Conservation (phyloP, 2,329 filamentous ascomycete genomes). For the Thelonectria blattea region DNA sequence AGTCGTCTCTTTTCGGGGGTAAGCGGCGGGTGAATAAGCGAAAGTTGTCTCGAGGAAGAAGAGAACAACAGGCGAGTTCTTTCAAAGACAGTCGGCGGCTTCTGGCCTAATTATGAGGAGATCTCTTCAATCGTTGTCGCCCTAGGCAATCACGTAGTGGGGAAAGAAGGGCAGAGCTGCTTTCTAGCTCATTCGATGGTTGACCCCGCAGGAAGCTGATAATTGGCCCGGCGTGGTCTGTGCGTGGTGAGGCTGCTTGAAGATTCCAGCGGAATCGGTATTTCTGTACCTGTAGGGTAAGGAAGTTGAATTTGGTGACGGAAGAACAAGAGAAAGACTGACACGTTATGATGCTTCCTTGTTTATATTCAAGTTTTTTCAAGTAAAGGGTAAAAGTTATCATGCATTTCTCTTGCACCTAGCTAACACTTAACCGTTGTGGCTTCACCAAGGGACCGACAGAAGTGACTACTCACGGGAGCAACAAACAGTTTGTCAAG, state of each 20-base stretch:
- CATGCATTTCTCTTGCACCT: no score
- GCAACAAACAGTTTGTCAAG: not conserved
- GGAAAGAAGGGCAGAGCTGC: constrained; percentile 41
- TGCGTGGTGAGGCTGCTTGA: constrained; percentile 31
- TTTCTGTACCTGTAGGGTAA: constrained; percentile 31
- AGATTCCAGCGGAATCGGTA: constrained; percentile 17
- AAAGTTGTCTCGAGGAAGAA: constrained; percentile 16
- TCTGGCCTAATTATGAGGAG: constrained; percentile 27
- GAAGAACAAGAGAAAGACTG: not conserved
- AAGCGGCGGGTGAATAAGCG: constrained; percentile 2
- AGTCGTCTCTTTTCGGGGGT: constrained; percentile 7
- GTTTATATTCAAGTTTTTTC: not conserved
- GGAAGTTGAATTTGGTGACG: not conserved
- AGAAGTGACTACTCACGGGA: not conserved
- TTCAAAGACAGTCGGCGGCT: constrained; percentile 20
- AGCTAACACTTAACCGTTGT: no score
- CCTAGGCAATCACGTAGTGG: constrained; percentile 38
- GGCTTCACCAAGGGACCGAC: no score
- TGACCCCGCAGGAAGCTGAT: constrained; percentile 33
- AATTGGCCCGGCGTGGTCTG: constrained; percentile 40
- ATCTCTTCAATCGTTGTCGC: constrained; percentile 25
- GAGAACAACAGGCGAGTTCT: constrained; percentile 12
- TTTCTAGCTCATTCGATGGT: constrained; percentile 54
- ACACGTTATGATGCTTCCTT: not conserved
- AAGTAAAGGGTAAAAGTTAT: no score